phyloP scores from a whole-genome alignment of 345 rosid genomes.

The Crucihimalaya himalaica region DNA sequence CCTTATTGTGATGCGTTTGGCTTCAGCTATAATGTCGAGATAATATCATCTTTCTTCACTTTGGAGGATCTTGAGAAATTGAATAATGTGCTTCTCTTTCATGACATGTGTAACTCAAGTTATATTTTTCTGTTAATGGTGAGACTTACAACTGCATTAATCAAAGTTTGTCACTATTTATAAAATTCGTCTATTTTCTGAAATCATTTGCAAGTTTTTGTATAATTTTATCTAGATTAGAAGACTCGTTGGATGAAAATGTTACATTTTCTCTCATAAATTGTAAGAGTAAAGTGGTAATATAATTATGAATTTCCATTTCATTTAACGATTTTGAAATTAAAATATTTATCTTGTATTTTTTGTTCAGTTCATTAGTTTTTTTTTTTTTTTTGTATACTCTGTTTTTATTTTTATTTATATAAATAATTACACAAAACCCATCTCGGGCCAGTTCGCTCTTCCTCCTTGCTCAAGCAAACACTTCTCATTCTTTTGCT shows the following conservation, averaged over 20 bases:
- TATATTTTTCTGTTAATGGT: neutral
- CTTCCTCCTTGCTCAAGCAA: slow-evolving; percentile 50
- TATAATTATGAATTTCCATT: neutral
- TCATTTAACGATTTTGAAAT: neutral
- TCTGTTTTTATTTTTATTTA: too few species aligned
- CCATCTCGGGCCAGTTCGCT: slow-evolving; percentile 4
- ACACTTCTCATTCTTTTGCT: neutral
- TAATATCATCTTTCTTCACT: slow-evolving; percentile 8
- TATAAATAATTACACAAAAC: neutral
- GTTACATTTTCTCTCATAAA: too few species aligned
- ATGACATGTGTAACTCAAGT: neutral
- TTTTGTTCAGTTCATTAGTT: too few species aligned
- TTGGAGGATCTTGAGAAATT: slow-evolving; percentile 5
- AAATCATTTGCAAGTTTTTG: too few species aligned
- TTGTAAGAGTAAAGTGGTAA: too few species aligned
- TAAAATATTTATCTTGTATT: neutral
- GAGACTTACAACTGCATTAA: neutral
- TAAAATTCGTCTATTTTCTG: neutral
- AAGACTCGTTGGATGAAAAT: too few species aligned
- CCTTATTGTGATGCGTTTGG: slow-evolving; percentile 1
- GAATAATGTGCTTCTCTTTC: slow-evolving; percentile 9
- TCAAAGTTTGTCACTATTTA: neutral
- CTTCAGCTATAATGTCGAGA: slow-evolving; percentile 1
- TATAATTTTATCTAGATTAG: too few species aligned
- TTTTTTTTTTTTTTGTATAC: neutral